Percentiles rank a stretch among this genome's conserved stretches.
phyloP scores from a whole-genome alignment of 495 filamentous ascomycete species.

The Penicillium mononematosum region DNA sequence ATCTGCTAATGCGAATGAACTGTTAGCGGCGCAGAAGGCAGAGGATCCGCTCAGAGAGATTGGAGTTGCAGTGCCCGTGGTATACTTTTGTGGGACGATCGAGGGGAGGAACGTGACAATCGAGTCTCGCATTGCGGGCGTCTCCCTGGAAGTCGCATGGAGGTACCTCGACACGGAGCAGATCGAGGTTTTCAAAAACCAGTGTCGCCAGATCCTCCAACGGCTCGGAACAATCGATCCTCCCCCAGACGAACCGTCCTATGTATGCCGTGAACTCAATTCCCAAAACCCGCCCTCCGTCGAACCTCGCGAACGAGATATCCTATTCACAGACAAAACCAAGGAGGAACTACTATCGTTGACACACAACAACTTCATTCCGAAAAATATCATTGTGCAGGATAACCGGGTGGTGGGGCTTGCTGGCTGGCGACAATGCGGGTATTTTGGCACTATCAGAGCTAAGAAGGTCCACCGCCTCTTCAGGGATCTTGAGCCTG shows the following conservation, averaged over 20 bases:
- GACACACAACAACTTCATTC: slow-evolving; percentile 42
- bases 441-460: slow-evolving; percentile 42
- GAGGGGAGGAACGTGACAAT: slow-evolving; percentile 44
- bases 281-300: slow-evolving; percentile 28
- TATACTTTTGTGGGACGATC: slow-evolving; percentile 42
- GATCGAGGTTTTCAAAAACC: slow-evolving; percentile 35
- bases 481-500: slow-evolving; percentile 28
- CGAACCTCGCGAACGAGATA: slow-evolving; percentile 29
- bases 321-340: slow-evolving; percentile 32
- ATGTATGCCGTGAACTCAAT: slow-evolving; percentile 41
- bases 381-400: slow-evolving; percentile 41
- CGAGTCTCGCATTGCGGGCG: slow-evolving; percentile 44
- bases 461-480: slow-evolving; percentile 35
- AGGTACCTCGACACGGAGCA: slow-evolving; percentile 37
- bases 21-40: slow-evolving; percentile 39
- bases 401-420: slow-evolving; percentile 40
- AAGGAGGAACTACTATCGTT: slow-evolving; percentile 31
- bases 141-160: slow-evolving; percentile 46
- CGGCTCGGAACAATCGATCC: slow-evolving; percentile 29
- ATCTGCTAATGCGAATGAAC: slow-evolving; percentile 59
- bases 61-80: slow-evolving; percentile 38
- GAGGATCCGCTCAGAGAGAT: slow-evolving; percentile 36
- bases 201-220: slow-evolving; percentile 38
- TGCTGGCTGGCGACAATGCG: slow-evolving; percentile 43
- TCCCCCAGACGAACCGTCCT: slow-evolving; percentile 34